Conservation (phyloP, 106 monocot genomes). For the Dactylorhiza incarnata region DNA sequence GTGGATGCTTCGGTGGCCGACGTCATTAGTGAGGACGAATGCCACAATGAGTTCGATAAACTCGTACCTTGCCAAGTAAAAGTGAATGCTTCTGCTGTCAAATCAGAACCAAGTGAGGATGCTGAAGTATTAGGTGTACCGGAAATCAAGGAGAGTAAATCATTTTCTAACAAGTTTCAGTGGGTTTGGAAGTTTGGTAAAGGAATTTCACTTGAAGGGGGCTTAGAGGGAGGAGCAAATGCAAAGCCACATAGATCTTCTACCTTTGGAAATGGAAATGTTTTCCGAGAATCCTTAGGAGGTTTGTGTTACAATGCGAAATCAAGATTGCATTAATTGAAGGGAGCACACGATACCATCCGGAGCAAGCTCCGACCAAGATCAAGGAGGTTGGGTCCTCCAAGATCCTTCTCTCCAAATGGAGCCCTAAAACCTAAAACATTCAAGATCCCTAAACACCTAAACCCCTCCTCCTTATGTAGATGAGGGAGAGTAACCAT, state of each 20-base stretch:
- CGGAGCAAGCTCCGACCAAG: no score
- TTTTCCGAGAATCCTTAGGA: background rate
- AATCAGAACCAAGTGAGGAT: background rate
- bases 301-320: background rate
- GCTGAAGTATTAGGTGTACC: slow-evolving; percentile 2
- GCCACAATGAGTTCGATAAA: background rate
- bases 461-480: no score
- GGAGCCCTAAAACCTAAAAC: no score
- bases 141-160: slow-evolving; percentile 19
- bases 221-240: slow-evolving; percentile 15
- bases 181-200: slow-evolving; percentile 46
- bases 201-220: slow-evolving; percentile 19
- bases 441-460: no score
- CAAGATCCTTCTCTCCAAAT: no score
- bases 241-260: background rate
- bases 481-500: no score
- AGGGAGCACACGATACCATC: no score
- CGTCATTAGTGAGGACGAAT: slow-evolving; percentile 19
- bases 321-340: no score
- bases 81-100: background rate
- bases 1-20: no score
- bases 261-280: slow-evolving; percentile 3
- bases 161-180: slow-evolving; percentile 28
- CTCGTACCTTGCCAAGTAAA: background rate
- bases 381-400: no score